A percentile compares a stretch with the other conserved stretches of the same genome.
phyloP scores from a whole-genome alignment of 768 basidiomycete species.

The Stropharia rugosoannulata region DNA sequence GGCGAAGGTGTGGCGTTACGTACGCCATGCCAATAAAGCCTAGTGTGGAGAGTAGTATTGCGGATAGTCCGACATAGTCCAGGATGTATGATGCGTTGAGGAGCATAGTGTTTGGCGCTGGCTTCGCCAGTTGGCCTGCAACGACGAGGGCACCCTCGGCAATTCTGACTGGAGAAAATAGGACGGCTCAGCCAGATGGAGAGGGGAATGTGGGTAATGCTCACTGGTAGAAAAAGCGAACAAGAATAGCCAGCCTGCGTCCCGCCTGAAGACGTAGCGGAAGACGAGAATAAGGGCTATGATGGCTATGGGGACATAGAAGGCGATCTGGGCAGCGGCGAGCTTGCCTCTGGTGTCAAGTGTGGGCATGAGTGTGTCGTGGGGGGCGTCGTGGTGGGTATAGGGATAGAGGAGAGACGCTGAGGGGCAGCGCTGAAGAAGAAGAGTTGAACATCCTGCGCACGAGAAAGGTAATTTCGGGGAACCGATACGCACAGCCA shows the following conservation, averaged over 20 bases:
- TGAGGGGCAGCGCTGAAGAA: slow-evolving; percentile 7
- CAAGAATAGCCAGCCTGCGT: slow-evolving; percentile 71
- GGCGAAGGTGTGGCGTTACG: slow-evolving; percentile 12
- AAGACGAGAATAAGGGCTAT: slow-evolving; percentile 43
- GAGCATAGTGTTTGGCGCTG: slow-evolving; percentile 37
- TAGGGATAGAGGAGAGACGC: slow-evolving; percentile 6
- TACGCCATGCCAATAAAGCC: slow-evolving; percentile 54
- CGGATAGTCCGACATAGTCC: slow-evolving; percentile 40
- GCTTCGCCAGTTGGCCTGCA: slow-evolving; percentile 44
- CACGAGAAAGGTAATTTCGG: slow-evolving; percentile 22
- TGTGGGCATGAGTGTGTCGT: slow-evolving; percentile 33
- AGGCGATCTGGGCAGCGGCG: slow-evolving; percentile 56
- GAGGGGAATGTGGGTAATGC: slow-evolving; percentile 19
- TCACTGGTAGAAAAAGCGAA: slow-evolving; percentile 57
- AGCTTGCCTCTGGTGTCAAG: slow-evolving; percentile 49
- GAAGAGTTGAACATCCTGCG: slow-evolving; percentile 17
- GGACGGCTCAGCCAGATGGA: neutral
- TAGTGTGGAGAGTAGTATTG: slow-evolving; percentile 40
- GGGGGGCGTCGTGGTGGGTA: slow-evolving; percentile 19
- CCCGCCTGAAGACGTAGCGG: slow-evolving; percentile 55
- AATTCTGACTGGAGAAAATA: slow-evolving; percentile 48
- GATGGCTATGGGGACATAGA: slow-evolving; percentile 56
- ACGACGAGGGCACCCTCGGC: slow-evolving; percentile 56
- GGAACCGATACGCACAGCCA: slow-evolving; percentile 13
- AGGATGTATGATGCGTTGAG: slow-evolving; percentile 54